Evolutionary conservation across 2,329 filamentous ascomycete species (phyloP).

Genomic region (Pseudogymnoascus sp.): DNA sequence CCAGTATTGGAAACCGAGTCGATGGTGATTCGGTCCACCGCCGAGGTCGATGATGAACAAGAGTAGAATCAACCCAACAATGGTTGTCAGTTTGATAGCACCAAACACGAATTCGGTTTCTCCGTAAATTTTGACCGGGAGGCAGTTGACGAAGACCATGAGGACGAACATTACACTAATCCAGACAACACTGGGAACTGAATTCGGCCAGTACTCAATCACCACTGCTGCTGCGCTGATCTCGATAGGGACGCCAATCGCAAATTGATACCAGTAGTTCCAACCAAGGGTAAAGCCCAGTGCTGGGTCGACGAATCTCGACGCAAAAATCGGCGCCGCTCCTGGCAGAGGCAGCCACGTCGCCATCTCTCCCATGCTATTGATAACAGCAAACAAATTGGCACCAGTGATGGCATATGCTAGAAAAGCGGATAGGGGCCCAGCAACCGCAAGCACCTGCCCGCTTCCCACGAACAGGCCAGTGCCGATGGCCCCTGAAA

Average conservation of each 20-base stretch:
- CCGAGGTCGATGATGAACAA: constrained; percentile 49
- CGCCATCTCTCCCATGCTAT: constrained; percentile 46
- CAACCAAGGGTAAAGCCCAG: constrained; percentile 19
- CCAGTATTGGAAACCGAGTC: constrained; percentile 44
- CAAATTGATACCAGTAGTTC: constrained; percentile 46
- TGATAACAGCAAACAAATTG: constrained; percentile 47
- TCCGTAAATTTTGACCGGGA: constrained; percentile 49
- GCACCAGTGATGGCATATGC: constrained; percentile 53
- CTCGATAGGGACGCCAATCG: constrained; percentile 50
- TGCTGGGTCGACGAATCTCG: constrained; percentile 42
- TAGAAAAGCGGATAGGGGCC: constrained; percentile 61
- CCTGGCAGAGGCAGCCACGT: constrained; percentile 47
- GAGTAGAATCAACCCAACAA: constrained; percentile 48
- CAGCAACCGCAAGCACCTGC: constrained; percentile 44
- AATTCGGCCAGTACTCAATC: constrained; percentile 50
- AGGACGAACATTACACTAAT: constrained; percentile 49
- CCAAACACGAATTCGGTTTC: constrained; percentile 56
- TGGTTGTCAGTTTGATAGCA: constrained; percentile 51
- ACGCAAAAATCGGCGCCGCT: constrained; percentile 47
- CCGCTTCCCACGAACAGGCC: constrained; percentile 57
- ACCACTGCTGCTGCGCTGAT: constrained; percentile 50
- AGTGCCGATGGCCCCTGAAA: constrained; percentile 49
- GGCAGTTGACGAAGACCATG: constrained; percentile 47
- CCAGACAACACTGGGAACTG: constrained; percentile 47
- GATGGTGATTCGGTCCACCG: constrained; percentile 42